Evolutionary conservation across 768 basidiomycete genomes (phyloP).

Genomic region (Exidia glandulosa): DNA sequence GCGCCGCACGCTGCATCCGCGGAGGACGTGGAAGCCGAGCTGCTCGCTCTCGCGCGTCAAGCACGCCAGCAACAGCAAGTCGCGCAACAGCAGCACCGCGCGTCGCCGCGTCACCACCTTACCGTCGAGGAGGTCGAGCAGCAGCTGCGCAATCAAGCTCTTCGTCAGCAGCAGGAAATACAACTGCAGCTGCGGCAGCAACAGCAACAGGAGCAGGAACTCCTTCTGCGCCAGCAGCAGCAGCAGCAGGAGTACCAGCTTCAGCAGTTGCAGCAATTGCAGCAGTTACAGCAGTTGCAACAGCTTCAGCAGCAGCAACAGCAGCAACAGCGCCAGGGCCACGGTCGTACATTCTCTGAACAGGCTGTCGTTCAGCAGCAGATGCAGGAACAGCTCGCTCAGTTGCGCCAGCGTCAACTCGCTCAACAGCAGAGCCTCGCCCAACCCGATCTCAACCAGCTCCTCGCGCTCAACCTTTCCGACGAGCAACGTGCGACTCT

Average conservation of each 20-base stretch:
- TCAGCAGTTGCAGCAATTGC: slow-evolving; percentile 13
- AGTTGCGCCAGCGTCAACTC: slow-evolving; percentile 65
- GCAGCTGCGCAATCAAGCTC: slow-evolving; percentile 28
- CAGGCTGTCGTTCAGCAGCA: slow-evolving; percentile 39
- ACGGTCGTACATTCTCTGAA: slow-evolving; percentile 30
- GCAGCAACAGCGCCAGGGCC: slow-evolving; percentile 11
- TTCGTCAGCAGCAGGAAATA: neutral
- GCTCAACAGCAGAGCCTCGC: slow-evolving; percentile 53
- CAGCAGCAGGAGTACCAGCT: slow-evolving; percentile 25
- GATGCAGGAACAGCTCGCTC: slow-evolving; percentile 48
- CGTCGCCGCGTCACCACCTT: slow-evolving; percentile 19
- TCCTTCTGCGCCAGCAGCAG: slow-evolving; percentile 20
- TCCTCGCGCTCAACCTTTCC: slow-evolving; percentile 10
- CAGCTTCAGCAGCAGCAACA: slow-evolving; percentile 6
- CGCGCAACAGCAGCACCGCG: slow-evolving; percentile 10
- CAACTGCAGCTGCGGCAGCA: slow-evolving; percentile 36
- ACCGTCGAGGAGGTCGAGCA: slow-evolving; percentile 53
- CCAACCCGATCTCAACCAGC: slow-evolving; percentile 45
- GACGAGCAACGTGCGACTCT: slow-evolving; percentile 38
- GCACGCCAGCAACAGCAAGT: slow-evolving; percentile 13
- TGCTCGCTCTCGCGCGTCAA: slow-evolving; percentile 44
- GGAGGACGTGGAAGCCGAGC: slow-evolving; percentile 77
- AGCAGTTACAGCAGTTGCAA: slow-evolving; percentile 18
- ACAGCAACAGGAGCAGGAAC: slow-evolving; percentile 16
- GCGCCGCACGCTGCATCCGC: slow-evolving; percentile 23